phyloP scores from a whole-genome alignment of 306 rosid species.

The Glycine latifolia region DNA sequence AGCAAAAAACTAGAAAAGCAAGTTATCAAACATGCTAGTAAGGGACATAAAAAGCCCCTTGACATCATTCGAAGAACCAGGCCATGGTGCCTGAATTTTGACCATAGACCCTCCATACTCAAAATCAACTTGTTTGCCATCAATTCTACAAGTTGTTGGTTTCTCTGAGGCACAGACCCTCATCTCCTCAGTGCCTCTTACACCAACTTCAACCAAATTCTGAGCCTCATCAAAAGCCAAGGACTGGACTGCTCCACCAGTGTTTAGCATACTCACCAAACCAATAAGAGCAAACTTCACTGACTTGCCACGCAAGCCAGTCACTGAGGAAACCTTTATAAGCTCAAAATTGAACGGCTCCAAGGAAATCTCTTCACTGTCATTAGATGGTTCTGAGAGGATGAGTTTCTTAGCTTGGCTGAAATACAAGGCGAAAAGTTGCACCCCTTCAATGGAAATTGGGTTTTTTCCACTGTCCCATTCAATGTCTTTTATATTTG shows the following conservation, averaged over 20 bases:
- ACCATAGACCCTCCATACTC: conserved; percentile 68
- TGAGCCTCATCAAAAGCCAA: conserved; percentile 55
- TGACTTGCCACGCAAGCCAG: conserved; percentile 46
- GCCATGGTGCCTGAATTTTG: conserved; percentile 76
- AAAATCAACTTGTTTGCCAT: conserved; percentile 62
- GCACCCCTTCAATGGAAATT: conserved; percentile 60
- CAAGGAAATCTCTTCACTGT: conserved; percentile 61
- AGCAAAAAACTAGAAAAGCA: too few relatives aligned
- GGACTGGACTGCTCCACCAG: conserved; percentile 82
- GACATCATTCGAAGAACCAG: conserved; percentile 56
- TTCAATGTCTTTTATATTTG: conserved; percentile 71
- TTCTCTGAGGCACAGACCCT: conserved; percentile 73
- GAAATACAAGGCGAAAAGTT: conserved; percentile 72
- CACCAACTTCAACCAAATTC: conserved; percentile 57
- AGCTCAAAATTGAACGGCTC: conserved; percentile 96
- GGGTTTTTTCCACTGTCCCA: conserved; percentile 59
- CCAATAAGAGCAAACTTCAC: conserved; percentile 85
- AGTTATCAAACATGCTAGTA: background rate
- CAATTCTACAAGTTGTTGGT: conserved; percentile 67
- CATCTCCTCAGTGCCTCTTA: conserved; percentile 82
- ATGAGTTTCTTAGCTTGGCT: conserved; percentile 65
- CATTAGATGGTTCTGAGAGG: conserved; percentile 54
- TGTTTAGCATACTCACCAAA: conserved; percentile 84
- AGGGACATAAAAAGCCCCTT: conserved; percentile 29
- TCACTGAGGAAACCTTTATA: conserved; percentile 70